A percentile compares a stretch with the other conserved stretches of the same genome.
These are phyloP conservation scores for Pyrenophora seminiperda DNA, from an alignment of 2,329 filamentous ascomycete species.

Conservation along the genomic window DNA sequence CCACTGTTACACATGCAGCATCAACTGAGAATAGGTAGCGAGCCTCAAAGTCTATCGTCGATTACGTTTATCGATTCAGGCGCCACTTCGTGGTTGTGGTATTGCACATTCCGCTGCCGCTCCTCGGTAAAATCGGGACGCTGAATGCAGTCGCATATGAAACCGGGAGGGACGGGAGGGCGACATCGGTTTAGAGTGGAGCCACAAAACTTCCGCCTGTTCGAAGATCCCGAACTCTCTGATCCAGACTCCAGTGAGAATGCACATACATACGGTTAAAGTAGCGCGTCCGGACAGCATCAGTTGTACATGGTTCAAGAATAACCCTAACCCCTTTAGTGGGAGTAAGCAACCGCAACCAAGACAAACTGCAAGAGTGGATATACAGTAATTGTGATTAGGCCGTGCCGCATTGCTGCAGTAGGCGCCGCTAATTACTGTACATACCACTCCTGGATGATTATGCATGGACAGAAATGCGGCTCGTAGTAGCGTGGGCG, in stretches of 20 bases:
- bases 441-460: no score
- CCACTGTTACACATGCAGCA: constrained; percentile 1
- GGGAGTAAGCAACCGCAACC: no score
- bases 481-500: no score
- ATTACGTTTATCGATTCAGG: neutral
- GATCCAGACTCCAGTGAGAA: neutral
- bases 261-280: neutral
- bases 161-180: constrained; percentile 17
- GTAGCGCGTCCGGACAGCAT: neutral
- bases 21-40: neutral
- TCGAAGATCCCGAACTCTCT: neutral
- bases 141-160: constrained; percentile 6
- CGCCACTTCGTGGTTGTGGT: neutral
- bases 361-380: no score
- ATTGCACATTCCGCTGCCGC: neutral
- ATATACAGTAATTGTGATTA: neutral
- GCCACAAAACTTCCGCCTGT: neutral
- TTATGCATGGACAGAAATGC: no score
- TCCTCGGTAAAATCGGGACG: constrained; percentile 10
- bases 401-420: no score
- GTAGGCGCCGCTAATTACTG: no score
- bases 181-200: constrained; percentile 16
- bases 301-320: neutral
- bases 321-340: no score
- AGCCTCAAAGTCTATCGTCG: neutral